Conservation (phyloP, 192 early-diverging fungal species). For the Coemansia biformis region DNA sequence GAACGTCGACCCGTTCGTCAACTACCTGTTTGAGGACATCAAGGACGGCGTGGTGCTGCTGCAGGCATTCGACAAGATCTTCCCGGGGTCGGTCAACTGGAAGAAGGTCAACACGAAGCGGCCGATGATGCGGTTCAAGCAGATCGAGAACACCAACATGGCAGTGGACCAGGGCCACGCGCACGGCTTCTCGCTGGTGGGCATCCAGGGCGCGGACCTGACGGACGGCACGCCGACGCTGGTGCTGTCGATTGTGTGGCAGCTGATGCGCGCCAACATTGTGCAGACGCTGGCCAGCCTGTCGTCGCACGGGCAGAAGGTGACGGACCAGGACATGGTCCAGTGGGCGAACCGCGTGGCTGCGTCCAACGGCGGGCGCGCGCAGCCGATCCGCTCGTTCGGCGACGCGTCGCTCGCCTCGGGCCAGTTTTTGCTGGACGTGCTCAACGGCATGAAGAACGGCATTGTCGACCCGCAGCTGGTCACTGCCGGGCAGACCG, state of each 20-base stretch:
- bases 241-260: conserved; percentile 92
- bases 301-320: conserved; percentile 70
- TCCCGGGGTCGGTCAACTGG: conserved; percentile 89
- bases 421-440: conserved; percentile 83
- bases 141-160: conserved; percentile 97
- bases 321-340: conserved; percentile 92
- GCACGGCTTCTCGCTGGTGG: conserved; percentile 84
- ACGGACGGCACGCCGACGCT: conserved; percentile 85
- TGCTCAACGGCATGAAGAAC: conserved; percentile 88
- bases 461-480: conserved; percentile 88
- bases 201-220: conserved; percentile 93
- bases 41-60: conserved; percentile 87
- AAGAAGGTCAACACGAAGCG: conserved; percentile 75
- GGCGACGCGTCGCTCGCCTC: conserved; percentile 73
- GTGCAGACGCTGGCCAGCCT: conserved; percentile 86
- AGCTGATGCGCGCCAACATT: conserved; percentile 98
- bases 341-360: conserved; percentile 90
- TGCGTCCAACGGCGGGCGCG: conserved; percentile 50
- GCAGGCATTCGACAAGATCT: conserved; percentile 93
- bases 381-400: conserved; percentile 70
- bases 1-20: conserved; percentile 94
- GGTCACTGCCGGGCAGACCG: conserved; percentile 63
- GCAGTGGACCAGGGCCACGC: conserved; percentile 82
- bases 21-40: conserved; percentile 96
- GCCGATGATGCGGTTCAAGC: conserved; percentile 85